These are phyloP conservation scores for Barnettozyma vustinii DNA, from an alignment of 805 yeast species.

Conservation along the genomic window DNA sequence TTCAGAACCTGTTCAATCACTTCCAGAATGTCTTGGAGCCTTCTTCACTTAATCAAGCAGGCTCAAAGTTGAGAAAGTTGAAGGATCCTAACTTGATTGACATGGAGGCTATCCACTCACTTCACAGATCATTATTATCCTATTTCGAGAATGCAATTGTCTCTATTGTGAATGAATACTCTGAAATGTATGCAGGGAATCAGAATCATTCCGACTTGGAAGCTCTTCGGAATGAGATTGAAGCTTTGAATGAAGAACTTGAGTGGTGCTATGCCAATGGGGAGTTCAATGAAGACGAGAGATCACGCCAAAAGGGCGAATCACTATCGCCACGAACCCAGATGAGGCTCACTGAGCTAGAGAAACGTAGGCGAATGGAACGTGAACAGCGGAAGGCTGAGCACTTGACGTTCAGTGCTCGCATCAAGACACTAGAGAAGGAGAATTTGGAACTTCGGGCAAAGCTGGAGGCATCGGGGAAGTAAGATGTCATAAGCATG, in stretches of 20 bases:
- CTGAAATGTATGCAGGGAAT: conserved; percentile 18
- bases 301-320: conserved; percentile 1
- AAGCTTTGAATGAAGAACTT: conserved; percentile 14
- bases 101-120: conserved; percentile 25
- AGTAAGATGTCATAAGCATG: not conserved
- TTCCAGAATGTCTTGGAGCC: conserved; percentile 54
- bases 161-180: conserved; percentile 53
- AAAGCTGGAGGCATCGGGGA: conserved; percentile 13
- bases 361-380: conserved; percentile 63
- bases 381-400: conserved; percentile 65
- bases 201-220: not conserved
- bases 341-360: conserved; percentile 55
- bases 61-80: conserved; percentile 40
- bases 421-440: conserved; percentile 47
- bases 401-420: conserved; percentile 44
- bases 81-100: conserved; percentile 25
- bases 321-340: conserved; percentile 32
- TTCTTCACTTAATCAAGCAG: conserved; percentile 54
- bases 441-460: conserved; percentile 43
- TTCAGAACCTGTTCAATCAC: conserved; percentile 44
- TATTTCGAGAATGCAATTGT: conserved; percentile 59
- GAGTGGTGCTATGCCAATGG: conserved; percentile 17
- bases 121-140: conserved; percentile 40
- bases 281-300: conserved; percentile 4
- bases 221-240: conserved; percentile 11